Percentiles rank a stretch among this genome's conserved stretches.
Conservation (phyloP, 106 monocot genomes). For the Dendrobium catenatum region DNA sequence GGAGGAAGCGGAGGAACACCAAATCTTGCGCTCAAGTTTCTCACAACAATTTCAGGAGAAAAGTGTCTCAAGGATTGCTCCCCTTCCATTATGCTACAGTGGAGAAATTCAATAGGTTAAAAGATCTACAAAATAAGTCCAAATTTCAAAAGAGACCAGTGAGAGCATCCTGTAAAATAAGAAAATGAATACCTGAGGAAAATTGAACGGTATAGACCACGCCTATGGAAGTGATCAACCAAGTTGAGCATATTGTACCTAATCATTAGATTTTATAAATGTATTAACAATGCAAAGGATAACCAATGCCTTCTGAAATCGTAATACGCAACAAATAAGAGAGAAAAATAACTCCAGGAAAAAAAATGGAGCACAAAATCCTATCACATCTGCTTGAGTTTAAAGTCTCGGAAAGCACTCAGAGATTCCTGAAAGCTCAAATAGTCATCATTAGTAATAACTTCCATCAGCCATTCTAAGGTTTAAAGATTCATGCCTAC, state of each 20-base stretch:
- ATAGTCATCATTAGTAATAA: background rate
- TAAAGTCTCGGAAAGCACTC: background rate
- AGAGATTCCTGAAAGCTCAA: background rate
- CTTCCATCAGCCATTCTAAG: background rate
- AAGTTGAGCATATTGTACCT: slow-evolving; percentile 91
- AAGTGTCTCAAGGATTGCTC: slow-evolving; percentile 67
- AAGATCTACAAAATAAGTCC: background rate
- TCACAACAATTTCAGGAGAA: slow-evolving; percentile 75
- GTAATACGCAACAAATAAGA: background rate
- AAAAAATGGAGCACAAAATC: background rate
- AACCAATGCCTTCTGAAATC: background rate
- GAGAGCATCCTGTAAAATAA: slow-evolving; percentile 4
- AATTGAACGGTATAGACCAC: slow-evolving; percentile 85
- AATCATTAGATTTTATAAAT: slow-evolving; percentile 11
- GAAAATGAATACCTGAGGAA: slow-evolving; percentile 68
- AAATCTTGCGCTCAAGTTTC: slow-evolving; percentile 35
- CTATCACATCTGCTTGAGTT: background rate
- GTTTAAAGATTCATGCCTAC: background rate
- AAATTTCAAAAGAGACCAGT: background rate
- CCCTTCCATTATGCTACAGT: slow-evolving; percentile 96
- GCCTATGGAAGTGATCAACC: slow-evolving; percentile 89
- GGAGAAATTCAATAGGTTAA: background rate
- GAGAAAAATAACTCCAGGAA: background rate
- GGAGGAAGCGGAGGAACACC: slow-evolving; percentile 58
- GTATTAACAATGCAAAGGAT: background rate